A percentile compares a stretch with the other conserved stretches of the same genome.
Conservation (phyloP, 257 asterid species). For the Schizonepeta tenuifolia region DNA sequence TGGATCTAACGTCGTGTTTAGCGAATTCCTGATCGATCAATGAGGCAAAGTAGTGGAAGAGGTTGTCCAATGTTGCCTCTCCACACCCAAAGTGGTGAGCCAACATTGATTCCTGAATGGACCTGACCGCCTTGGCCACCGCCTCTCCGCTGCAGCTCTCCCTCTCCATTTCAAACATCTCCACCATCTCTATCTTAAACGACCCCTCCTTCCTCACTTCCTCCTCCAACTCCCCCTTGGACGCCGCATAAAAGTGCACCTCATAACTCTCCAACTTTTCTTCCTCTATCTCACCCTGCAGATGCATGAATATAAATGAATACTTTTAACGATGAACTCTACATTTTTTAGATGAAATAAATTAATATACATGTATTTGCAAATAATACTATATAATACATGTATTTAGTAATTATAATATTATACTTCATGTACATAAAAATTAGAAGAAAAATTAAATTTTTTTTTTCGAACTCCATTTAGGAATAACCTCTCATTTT, state of each 20-base stretch:
- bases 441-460: too few species aligned
- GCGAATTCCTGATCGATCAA: constrained; percentile 63
- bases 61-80: constrained; percentile 47
- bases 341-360: too few species aligned
- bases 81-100: constrained; percentile 76
- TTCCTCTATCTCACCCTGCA: constrained; percentile 66
- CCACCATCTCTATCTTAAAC: constrained; percentile 52
- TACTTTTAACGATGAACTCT: too few species aligned
- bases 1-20: constrained; percentile 48
- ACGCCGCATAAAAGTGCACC: constrained; percentile 84
- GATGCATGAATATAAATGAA: too few species aligned
- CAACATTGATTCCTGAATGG: constrained; percentile 77
- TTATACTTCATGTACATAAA: too few species aligned
- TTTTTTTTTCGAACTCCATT: too few species aligned
- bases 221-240: constrained; percentile 62
- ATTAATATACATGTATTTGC: too few species aligned
- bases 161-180: constrained; percentile 60
- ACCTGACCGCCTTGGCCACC: constrained; percentile 76
- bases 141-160: constrained; percentile 59
- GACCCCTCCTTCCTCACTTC: constrained; percentile 59
- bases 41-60: constrained; percentile 61
- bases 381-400: too few species aligned
- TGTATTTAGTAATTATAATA: too few species aligned
- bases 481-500: too few species aligned
- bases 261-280: constrained; percentile 69